These are phyloP conservation scores for Trichosporon sp. DNA, from an alignment of 1,284 basidiomycete species.

Conservation along the genomic window DNA sequence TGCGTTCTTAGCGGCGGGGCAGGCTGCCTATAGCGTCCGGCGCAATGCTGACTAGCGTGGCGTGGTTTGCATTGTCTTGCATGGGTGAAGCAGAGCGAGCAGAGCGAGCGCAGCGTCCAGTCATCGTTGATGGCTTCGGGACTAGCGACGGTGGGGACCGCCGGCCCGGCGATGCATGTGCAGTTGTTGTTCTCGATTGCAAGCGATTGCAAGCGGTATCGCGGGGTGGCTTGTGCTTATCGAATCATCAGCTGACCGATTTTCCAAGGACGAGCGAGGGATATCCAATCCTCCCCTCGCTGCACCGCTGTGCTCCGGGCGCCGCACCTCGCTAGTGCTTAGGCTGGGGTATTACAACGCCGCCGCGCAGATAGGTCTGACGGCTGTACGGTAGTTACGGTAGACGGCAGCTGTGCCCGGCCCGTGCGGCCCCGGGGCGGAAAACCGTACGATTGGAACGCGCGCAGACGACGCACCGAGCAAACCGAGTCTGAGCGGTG, in stretches of 20 bases:
- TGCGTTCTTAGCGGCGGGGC: background rate
- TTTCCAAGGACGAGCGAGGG: background rate
- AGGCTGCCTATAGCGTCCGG: background rate
- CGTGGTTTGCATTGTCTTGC: background rate
- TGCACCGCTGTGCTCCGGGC: background rate
- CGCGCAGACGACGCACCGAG: background rate
- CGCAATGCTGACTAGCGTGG: background rate
- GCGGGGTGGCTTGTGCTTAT: background rate
- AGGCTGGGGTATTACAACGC: too few relatives aligned
- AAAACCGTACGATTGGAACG: background rate
- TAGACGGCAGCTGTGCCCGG: background rate
- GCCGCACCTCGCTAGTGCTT: too few relatives aligned
- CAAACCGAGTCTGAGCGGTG: background rate
- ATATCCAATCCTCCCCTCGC: background rate
- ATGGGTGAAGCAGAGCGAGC: too few relatives aligned
- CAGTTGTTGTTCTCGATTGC: too few relatives aligned
- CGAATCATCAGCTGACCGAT: background rate
- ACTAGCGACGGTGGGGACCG: too few relatives aligned
- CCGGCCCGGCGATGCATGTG: too few relatives aligned
- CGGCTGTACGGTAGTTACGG: too few relatives aligned
- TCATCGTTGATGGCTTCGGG: background rate
- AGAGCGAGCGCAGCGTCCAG: background rate
- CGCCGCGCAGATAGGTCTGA: too few relatives aligned
- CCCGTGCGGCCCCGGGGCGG: background rate
- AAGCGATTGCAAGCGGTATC: too few relatives aligned